Base-by-base conservation (phyloP, 2,329 filamentous ascomycete genomes). In the Davidsoniella eucalypti region DNA sequence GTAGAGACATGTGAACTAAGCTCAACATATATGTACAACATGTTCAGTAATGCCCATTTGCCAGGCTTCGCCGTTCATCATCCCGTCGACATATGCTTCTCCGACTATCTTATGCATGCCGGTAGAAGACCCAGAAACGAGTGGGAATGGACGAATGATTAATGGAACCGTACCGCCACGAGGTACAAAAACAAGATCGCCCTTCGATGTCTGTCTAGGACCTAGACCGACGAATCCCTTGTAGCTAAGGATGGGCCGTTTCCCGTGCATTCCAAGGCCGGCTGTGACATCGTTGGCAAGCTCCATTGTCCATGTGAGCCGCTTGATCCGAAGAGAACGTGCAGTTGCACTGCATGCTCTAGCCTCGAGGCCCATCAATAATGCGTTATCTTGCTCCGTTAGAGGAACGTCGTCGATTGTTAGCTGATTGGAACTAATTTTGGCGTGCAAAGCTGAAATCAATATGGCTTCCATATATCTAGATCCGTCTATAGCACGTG, bases 61-160 rank as follows among this genome's bases (percentile, higher is more conserved):
- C 49, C 49, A 51, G n/a, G 49, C 49, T 17, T 36, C 21, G 4
- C 49, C 49, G 2, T 23, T 8, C 49, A 51, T 51, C 21, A 51
- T 45, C 10, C 49, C 43, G 16, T 51, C 49, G 33, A 51, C 42
- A 40, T 51, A 51, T 7, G 37, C 36, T n/a, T 51, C 49, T 6
- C 49, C 49, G 7, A 51, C 17, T 12, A 51, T 18, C 21, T 23
- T 47, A 40, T 46, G 44, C 37, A 51, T 40, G 14, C 49, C 49
- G 9, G 49, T 46, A 16, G 17, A 26, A 8, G 37, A 16, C 23
- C 36, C 49, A 12, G 14, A 44, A n/a, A 33, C 44, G 17, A 46
- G 18, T 9, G n/a, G 21, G 12, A 46, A 37, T 37, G 49, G 49
- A 16, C 49, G 18, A 6, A 51, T n/a, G 18, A 51, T 33, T n/a